These are phyloP conservation scores for Trichophyton simii DNA, from an alignment of 2,329 filamentous ascomycete species.

Conservation along the genomic window DNA sequence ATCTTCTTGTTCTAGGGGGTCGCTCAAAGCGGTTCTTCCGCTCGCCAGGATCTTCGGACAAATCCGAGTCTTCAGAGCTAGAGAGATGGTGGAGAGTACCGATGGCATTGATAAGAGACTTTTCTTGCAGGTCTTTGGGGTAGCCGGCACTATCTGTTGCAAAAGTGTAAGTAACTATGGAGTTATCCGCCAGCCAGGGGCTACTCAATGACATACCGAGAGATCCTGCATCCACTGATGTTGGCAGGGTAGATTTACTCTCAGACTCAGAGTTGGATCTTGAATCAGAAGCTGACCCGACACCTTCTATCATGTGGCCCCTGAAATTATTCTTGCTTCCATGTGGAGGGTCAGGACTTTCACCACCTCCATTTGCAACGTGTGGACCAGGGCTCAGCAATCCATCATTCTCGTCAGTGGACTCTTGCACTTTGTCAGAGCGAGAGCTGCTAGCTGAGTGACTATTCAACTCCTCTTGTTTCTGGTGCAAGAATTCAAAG, in stretches of 20 bases:
- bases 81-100: background rate
- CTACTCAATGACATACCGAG: background rate
- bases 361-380: slow-evolving; percentile 13
- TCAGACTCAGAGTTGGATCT: background rate
- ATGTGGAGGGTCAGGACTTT: slow-evolving; percentile 13
- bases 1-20: background rate
- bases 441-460: background rate
- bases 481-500: background rate
- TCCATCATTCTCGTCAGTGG: background rate
- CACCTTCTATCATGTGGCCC: slow-evolving; percentile 15
- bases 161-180: background rate
- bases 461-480: background rate
- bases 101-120: background rate
- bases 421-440: background rate
- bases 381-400: background rate
- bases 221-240: background rate
- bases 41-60: background rate
- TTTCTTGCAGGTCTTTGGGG: background rate
- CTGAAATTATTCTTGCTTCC: slow-evolving; percentile 6
- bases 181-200: background rate
- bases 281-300: background rate
- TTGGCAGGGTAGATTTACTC: background rate
- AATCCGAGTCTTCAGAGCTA: background rate
- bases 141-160: background rate
- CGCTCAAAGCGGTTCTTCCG: slow-evolving; percentile 1